A percentile compares a stretch with the other conserved stretches of the same genome.
Evolutionary conservation across 768 basidiomycete species (phyloP).

Genomic region (Neoboletus brunneissimus): DNA sequence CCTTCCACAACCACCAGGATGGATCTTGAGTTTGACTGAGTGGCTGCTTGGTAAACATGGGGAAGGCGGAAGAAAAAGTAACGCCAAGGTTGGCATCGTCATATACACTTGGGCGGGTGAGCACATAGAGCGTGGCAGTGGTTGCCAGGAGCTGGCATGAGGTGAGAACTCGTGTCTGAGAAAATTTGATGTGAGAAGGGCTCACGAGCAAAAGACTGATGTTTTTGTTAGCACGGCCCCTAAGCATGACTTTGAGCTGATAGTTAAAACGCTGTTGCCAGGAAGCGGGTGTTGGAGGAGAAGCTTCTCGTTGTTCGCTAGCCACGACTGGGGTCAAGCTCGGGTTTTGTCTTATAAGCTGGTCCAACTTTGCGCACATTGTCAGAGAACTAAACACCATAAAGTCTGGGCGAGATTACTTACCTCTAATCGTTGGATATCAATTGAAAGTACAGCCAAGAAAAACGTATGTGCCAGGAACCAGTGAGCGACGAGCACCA

Average conservation of each 20-base stretch:
- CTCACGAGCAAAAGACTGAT: slow-evolving; percentile 76
- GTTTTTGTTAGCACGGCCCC: slow-evolving; percentile 70
- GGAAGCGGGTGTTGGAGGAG: slow-evolving; percentile 17
- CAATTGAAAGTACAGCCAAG: slow-evolving; percentile 90
- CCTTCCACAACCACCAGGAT: slow-evolving; percentile 72
- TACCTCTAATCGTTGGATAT: slow-evolving; percentile 89
- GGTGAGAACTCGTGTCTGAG: slow-evolving; percentile 1
- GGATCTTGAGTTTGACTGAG: slow-evolving; percentile 40
- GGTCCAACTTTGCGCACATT: slow-evolving; percentile 57
- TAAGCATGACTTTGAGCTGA: slow-evolving; percentile 45
- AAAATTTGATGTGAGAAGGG: background rate
- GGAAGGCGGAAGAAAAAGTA: slow-evolving; percentile 22
- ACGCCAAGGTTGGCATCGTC: slow-evolving; percentile 23
- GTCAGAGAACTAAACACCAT: slow-evolving; percentile 11
- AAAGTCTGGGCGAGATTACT: slow-evolving; percentile 9
- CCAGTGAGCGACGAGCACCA: slow-evolving; percentile 96
- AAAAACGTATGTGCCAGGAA: slow-evolving; percentile 97
- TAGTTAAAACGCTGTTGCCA: slow-evolving; percentile 33
- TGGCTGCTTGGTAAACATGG: slow-evolving; percentile 34
- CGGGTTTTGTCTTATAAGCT: slow-evolving; percentile 75
- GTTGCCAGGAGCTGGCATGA: slow-evolving; percentile 66
- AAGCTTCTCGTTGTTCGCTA: slow-evolving; percentile 22
- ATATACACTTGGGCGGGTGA: slow-evolving; percentile 52
- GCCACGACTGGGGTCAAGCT: slow-evolving; percentile 47
- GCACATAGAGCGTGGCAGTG: slow-evolving; percentile 70